Evolutionary conservation across 2,329 filamentous ascomycete genomes (phyloP).

Genomic region (Colletotrichum gigasporum): DNA sequence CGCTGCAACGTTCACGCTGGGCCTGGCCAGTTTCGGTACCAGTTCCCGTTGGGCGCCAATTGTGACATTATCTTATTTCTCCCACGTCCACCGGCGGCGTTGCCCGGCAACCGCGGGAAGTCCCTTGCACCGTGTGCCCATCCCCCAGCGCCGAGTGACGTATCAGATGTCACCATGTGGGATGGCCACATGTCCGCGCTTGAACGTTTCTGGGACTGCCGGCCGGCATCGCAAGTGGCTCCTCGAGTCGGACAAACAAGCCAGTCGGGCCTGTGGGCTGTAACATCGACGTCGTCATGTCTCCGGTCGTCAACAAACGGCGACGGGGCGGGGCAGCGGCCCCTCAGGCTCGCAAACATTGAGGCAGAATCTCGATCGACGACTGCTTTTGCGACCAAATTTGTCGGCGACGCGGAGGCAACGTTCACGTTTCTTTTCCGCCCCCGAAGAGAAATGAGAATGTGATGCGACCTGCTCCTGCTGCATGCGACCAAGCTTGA

Average conservation of each 20-base stretch:
- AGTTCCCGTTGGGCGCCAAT: slow-evolving; percentile 8
- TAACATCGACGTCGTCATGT: no score
- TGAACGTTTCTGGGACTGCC: neutral
- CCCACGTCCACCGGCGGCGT: slow-evolving; percentile 4
- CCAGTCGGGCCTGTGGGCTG: no score
- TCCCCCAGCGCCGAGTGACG: slow-evolving; percentile 26
- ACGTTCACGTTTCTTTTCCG: neutral
- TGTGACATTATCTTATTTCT: neutral
- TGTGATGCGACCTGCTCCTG: neutral
- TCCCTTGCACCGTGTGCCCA: slow-evolving; percentile 23
- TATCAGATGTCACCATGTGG: slow-evolving; percentile 24
- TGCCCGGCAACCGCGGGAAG: slow-evolving; percentile 32
- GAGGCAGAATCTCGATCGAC: no score
- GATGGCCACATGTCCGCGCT: neutral
- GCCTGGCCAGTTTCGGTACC: neutral
- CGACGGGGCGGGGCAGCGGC: neutral
- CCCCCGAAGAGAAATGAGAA: neutral
- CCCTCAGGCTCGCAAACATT: no score
- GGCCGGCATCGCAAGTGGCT: neutral
- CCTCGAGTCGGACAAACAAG: neutral
- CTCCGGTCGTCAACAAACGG: neutral
- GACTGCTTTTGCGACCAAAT: neutral
- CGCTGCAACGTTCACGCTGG: neutral
- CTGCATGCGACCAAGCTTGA: slow-evolving; percentile 17
- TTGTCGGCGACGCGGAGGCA: neutral